Evolutionary conservation across 2,329 filamentous ascomycete genomes (phyloP).

Genomic region (Coleophoma crateriformis): DNA sequence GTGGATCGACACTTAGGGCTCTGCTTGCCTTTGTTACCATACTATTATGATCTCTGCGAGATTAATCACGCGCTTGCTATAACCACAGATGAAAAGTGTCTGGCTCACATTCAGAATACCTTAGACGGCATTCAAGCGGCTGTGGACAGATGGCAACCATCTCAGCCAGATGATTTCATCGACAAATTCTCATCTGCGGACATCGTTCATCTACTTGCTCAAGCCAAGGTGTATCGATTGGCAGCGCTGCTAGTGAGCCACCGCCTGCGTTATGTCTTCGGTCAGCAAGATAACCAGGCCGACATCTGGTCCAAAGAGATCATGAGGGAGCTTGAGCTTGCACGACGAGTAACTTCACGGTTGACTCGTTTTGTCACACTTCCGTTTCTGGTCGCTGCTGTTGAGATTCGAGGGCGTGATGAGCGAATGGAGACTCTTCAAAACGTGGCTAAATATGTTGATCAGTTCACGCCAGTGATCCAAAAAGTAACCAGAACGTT

Average conservation of each 20-base stretch:
- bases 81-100: slow-evolving; percentile 6
- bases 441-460: slow-evolving; percentile 40
- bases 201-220: slow-evolving; percentile 20
- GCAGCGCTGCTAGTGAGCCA: slow-evolving; percentile 20
- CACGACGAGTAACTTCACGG: slow-evolving; percentile 13
- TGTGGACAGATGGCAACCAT: slow-evolving; percentile 22
- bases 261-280: slow-evolving; percentile 18
- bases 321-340: slow-evolving; percentile 22
- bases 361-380: slow-evolving; percentile 19
- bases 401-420: slow-evolving; percentile 14
- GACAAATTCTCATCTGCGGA: slow-evolving; percentile 17
- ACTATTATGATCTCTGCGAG: slow-evolving; percentile 22
- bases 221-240: slow-evolving; percentile 22
- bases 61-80: slow-evolving; percentile 17
- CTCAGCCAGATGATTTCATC: slow-evolving; percentile 10
- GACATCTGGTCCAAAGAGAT: slow-evolving; percentile 22
- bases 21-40: slow-evolving; percentile 19
- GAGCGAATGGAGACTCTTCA: slow-evolving; percentile 13
- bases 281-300: slow-evolving; percentile 17
- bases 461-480: slow-evolving; percentile 17
- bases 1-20: slow-evolving; percentile 21
- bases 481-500: slow-evolving; percentile 19
- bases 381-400: slow-evolving; percentile 22
- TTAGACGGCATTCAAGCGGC: slow-evolving; percentile 12
- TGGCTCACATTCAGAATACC: slow-evolving; percentile 13